Evolutionary conservation across 148 eudicot species (phyloP), one percentile per base, ranked within the genome.

Genomic region (Tetragonia tetragonoides): DNA sequence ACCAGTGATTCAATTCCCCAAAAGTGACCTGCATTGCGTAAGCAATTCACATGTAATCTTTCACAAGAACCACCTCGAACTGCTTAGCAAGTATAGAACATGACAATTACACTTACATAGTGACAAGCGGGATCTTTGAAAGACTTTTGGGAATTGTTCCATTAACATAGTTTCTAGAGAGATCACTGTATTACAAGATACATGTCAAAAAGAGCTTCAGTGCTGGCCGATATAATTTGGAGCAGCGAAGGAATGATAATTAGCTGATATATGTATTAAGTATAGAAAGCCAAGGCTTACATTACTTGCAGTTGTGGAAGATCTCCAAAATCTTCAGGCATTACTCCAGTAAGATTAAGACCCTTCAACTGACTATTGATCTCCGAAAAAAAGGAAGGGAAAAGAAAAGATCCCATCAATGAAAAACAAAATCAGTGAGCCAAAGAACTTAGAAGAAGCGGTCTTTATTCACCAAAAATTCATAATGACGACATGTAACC

Each of bases 1-100:
- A 69, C 98, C 98, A 73, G 84, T 86, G 42, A 85, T 59, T 51
- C 85, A 87, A 68, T 95, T 92, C 71, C 80, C 97, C 64, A 78
- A 28, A 72, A 93, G 85, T n/a, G 87, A 76, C 78, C 98, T 94
- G 86, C 73, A 62, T 64, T 20, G 68, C 46, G 59, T 7, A 51
- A 60, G 41, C 4, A 79, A 62, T 8, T 46, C 54, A 61, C 18
- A 60, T 68, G 4, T 20, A 20, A 42, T 6, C 64, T n/a, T 60
- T 7, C n/a, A 20, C 6, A 41, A 18, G 51, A 68, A 42, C 51
- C 24, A 68, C 23, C 10, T 40, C n/a, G 9, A 18, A 16, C 53
- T 18, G 21, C 10, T 68, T 3, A 40, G 42, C 8, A 5, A 41
- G 11, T 21, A 7, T 41, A 41, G 53, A 68, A 57, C 0, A 20